Percentiles rank a stretch among this genome's conserved stretches.
Conservation (phyloP, 2,329 filamentous ascomycete genomes). For the Ilyonectria mors-panacis region DNA sequence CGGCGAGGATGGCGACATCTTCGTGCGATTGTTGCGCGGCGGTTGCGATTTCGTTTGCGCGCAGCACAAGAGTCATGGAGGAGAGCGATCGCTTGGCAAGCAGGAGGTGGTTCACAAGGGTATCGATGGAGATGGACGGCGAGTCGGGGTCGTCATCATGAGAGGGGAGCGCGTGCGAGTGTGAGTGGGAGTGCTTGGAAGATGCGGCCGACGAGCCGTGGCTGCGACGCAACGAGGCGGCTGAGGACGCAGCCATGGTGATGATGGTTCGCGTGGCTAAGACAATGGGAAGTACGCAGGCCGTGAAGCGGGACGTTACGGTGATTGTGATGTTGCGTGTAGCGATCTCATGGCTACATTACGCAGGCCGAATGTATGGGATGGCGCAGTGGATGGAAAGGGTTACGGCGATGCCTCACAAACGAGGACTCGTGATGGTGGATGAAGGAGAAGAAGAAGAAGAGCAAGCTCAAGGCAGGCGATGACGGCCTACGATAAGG, state of each 20-base stretch:
- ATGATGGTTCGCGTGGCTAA: neutral
- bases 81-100: conserved; percentile 90
- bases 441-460: conserved; percentile 25
- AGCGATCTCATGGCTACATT: conserved; percentile 43
- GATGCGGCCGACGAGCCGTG: conserved; percentile 55
- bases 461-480: conserved; percentile 20
- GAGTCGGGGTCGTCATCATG: conserved; percentile 36
- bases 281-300: neutral
- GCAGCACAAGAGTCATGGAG: conserved; percentile 85
- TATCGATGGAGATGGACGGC: conserved; percentile 70
- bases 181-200: conserved; percentile 50
- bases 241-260: conserved; percentile 56
- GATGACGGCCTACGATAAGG: conserved; percentile 30
- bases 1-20: conserved; percentile 80
- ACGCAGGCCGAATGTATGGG: conserved; percentile 23
- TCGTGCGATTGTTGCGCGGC: conserved; percentile 82
- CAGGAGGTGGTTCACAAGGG: conserved; percentile 86
- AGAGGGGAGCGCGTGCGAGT: conserved; percentile 38
- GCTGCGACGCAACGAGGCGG: conserved; percentile 55
- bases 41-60: conserved; percentile 88
- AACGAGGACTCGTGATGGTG: conserved; percentile 5
- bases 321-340: conserved; percentile 10
- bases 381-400: neutral
- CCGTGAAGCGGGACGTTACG: conserved; percentile 3
- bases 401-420: neutral